These are phyloP conservation scores for Knufia fluminis DNA, from an alignment of 2,329 filamentous ascomycete genomes.

Conservation along the genomic window DNA sequence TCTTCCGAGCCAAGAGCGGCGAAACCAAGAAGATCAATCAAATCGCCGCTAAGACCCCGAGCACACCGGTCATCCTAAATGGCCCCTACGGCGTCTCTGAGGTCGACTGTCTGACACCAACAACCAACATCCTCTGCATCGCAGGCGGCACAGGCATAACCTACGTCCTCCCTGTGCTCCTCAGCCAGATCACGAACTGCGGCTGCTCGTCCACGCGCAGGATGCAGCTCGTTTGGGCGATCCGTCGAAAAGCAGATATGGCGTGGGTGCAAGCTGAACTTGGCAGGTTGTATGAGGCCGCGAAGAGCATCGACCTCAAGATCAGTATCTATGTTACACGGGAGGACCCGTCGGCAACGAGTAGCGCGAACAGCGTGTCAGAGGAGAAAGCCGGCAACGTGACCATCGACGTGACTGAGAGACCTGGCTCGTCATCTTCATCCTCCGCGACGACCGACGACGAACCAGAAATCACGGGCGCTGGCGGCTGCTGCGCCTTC, in stretches of 20 bases:
- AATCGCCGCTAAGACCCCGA: slow-evolving; percentile 30
- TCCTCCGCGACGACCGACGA: too few relatives aligned
- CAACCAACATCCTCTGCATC: slow-evolving; percentile 42
- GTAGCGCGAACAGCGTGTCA: slow-evolving; percentile 9
- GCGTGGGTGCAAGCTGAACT: slow-evolving; percentile 53
- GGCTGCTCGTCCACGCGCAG: slow-evolving; percentile 29
- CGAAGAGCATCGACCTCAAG: slow-evolving; percentile 34
- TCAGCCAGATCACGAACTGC: slow-evolving; percentile 28
- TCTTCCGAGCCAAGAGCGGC: slow-evolving; percentile 35
- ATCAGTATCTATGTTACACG: slow-evolving; percentile 54
- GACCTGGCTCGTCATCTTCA: slow-evolving; percentile 14
- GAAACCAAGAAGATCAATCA: slow-evolving; percentile 50
- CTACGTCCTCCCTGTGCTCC: slow-evolving; percentile 45
- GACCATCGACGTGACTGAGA: slow-evolving; percentile 9
- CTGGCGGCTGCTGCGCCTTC: background rate
- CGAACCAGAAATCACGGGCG: too few relatives aligned
- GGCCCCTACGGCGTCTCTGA: slow-evolving; percentile 50
- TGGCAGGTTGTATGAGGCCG: slow-evolving; percentile 36
- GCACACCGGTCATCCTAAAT: slow-evolving; percentile 50
- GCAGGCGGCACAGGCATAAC: slow-evolving; percentile 53
- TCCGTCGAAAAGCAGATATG: slow-evolving; percentile 46
- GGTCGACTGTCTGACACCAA: slow-evolving; percentile 18
- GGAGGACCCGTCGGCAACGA: slow-evolving; percentile 26
- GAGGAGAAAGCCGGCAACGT: slow-evolving; percentile 21
- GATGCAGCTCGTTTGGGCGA: slow-evolving; percentile 57